A percentile compares a stretch with the other conserved stretches of the same genome.
phyloP scores from a whole-genome alignment of 1,284 basidiomycete genomes.

The Trichosporon sp. region DNA sequence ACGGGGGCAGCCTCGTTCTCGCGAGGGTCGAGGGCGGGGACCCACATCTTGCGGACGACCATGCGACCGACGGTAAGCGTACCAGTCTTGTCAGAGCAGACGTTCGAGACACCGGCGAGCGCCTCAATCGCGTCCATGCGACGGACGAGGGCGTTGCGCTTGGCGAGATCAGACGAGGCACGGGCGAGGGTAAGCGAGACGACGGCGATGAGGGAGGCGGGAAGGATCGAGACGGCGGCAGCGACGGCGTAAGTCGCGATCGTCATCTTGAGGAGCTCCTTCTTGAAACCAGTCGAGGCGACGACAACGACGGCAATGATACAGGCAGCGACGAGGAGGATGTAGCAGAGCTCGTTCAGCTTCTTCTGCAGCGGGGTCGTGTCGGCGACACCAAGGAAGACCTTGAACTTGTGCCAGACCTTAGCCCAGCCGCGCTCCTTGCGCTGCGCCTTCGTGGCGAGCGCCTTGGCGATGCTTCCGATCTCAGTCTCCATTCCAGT shows the following conservation, averaged over 20 bases:
- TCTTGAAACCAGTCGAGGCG: slow-evolving; percentile 61
- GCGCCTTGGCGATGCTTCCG: slow-evolving; percentile 63
- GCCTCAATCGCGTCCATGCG: slow-evolving; percentile 62
- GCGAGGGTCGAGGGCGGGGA: slow-evolving; percentile 55
- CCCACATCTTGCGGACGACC: slow-evolving; percentile 64
- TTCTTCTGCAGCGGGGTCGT: slow-evolving; percentile 68
- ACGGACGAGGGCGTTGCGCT: slow-evolving; percentile 60
- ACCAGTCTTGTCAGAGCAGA: slow-evolving; percentile 68
- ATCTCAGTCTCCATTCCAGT: slow-evolving; percentile 71
- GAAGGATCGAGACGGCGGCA: slow-evolving; percentile 62
- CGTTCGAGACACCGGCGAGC: slow-evolving; percentile 64
- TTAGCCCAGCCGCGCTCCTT: slow-evolving; percentile 51
- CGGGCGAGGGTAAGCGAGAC: slow-evolving; percentile 56
- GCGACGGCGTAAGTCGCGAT: slow-evolving; percentile 60
- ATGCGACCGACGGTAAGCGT: slow-evolving; percentile 64
- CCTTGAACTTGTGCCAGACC: slow-evolving; percentile 54
- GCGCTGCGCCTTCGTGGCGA: slow-evolving; percentile 55
- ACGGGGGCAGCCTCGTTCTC: slow-evolving; percentile 40
- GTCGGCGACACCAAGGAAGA: slow-evolving; percentile 58
- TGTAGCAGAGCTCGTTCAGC: slow-evolving; percentile 64
- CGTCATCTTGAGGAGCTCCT: slow-evolving; percentile 52
- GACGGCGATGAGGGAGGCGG: slow-evolving; percentile 59
- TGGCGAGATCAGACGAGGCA: slow-evolving; percentile 57
- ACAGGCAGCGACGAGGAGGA: slow-evolving; percentile 63
- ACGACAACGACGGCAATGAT: slow-evolving; percentile 66